phyloP scores from a whole-genome alignment of 2,329 filamentous ascomycete species.

The Beauveria caledonica region DNA sequence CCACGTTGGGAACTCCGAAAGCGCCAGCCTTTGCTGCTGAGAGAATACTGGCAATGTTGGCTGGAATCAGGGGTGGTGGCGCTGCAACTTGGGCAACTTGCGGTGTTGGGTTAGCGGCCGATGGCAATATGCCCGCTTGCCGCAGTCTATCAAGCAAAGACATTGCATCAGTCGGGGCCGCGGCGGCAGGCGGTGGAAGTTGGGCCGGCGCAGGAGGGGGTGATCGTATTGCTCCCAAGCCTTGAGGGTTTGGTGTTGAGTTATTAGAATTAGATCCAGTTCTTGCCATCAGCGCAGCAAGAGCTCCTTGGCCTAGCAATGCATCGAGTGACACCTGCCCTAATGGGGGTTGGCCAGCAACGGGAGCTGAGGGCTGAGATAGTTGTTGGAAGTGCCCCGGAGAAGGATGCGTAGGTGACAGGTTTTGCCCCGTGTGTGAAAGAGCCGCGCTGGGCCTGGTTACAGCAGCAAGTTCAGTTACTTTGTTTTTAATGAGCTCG shows the following conservation, averaged over 20 bases:
- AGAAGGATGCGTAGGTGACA: slow-evolving; percentile 19
- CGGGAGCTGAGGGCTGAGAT: slow-evolving; percentile 25
- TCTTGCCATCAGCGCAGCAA: slow-evolving; percentile 52
- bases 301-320: slow-evolving; percentile 49
- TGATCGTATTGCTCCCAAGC: slow-evolving; percentile 36
- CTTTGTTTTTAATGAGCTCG: slow-evolving; percentile 75
- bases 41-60: slow-evolving; percentile 29
- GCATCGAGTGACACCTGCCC: slow-evolving; percentile 46
- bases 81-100: slow-evolving; percentile 23
- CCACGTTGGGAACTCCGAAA: slow-evolving; percentile 16
- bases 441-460: slow-evolving; percentile 33
- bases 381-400: slow-evolving; percentile 22
- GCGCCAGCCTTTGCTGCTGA: slow-evolving; percentile 21
- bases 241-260: slow-evolving; percentile 34
- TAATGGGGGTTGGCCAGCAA: slow-evolving; percentile 23
- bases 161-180: slow-evolving; percentile 39
- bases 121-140: slow-evolving; percentile 56
- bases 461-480: slow-evolving; percentile 64
- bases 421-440: slow-evolving; percentile 13
- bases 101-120: slow-evolving; percentile 30
- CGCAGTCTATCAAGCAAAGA: slow-evolving; percentile 60
- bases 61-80: slow-evolving; percentile 24
- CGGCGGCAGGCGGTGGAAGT: slow-evolving; percentile 28
- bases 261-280: slow-evolving; percentile 39
- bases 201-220: slow-evolving; percentile 29